phyloP scores from a whole-genome alignment of 2,329 filamentous ascomycete genomes.

The Elsinoe arachidis region DNA sequence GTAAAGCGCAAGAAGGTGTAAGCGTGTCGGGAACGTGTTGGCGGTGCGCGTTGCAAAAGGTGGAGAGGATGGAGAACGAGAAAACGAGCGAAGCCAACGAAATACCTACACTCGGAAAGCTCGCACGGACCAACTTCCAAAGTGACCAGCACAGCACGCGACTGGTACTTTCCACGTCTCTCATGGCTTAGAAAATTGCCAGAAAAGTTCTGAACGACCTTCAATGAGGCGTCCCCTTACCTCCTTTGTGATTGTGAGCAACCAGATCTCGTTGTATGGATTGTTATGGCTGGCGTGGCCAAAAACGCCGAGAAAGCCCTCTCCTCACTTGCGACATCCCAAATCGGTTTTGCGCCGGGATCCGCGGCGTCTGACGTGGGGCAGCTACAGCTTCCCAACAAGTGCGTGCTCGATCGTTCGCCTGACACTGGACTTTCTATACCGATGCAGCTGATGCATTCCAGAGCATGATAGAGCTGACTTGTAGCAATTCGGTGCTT shows the following conservation, averaged over 20 bases:
- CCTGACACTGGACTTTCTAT: neutral
- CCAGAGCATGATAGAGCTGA: too few relatives aligned
- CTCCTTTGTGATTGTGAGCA: neutral
- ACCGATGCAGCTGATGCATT: too few relatives aligned
- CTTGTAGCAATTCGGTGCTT: too few relatives aligned
- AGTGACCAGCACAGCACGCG: neutral
- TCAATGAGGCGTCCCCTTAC: neutral
- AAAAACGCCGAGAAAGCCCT: conserved; percentile 8
- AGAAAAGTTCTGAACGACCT: neutral
- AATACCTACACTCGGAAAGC: neutral
- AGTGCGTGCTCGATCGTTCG: neutral
- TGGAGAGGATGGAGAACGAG: conserved; percentile 14
- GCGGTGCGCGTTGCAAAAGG: conserved; percentile 10
- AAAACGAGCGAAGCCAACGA: conserved; percentile 9
- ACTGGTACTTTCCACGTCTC: neutral
- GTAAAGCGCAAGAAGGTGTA: conserved; percentile 9
- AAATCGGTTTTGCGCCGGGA: conserved; percentile 2
- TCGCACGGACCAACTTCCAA: conserved; percentile 1
- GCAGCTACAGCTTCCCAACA: conserved; percentile 1
- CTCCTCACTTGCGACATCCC: conserved; percentile 7
- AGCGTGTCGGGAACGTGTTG: neutral
- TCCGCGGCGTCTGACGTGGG: conserved; percentile 9
- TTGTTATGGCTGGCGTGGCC: neutral
- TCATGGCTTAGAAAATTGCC: neutral
- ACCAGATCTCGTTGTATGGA: neutral